Percentiles rank a stretch among this genome's conserved stretches.
Evolutionary conservation across 225 moss, liverwort and hornwort species (phyloP).

Genomic region (Sphagnum tenellum): DNA sequence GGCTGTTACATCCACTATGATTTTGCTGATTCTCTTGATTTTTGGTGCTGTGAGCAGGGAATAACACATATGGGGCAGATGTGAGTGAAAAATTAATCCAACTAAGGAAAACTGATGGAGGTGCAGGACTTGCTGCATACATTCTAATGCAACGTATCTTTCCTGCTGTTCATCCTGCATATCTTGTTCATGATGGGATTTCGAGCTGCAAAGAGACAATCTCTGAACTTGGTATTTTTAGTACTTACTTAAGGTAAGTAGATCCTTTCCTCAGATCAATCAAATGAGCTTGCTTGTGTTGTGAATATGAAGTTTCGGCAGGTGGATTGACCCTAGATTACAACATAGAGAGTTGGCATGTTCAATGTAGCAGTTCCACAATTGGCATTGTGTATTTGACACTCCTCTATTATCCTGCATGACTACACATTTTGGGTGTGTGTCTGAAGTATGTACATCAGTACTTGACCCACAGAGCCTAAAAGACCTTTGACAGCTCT

Average conservation of each 20-base stretch:
- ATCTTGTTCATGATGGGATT: constrained; percentile 59
- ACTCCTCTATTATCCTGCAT: too few relatives aligned
- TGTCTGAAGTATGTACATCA: too few relatives aligned
- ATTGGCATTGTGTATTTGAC: neutral
- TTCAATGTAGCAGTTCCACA: too few relatives aligned
- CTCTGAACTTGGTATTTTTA: constrained; percentile 78
- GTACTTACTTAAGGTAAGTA: constrained; percentile 56
- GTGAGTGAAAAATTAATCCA: constrained; percentile 52
- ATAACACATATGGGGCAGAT: constrained; percentile 82
- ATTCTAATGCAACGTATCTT: constrained; percentile 95
- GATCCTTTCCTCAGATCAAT: neutral
- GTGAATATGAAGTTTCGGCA: too few relatives aligned
- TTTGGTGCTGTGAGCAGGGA: constrained; percentile 27
- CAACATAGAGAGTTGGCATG: too few relatives aligned
- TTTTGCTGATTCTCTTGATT: neutral
- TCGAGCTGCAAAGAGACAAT: constrained; percentile 54
- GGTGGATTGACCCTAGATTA: too few relatives aligned
- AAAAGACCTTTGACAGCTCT: too few relatives aligned
- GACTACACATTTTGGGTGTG: too few relatives aligned
- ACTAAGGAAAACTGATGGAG: constrained; percentile 45
- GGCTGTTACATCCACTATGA: neutral
- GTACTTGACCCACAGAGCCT: too few relatives aligned
- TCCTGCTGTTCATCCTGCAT: constrained; percentile 60
- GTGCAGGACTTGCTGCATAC: constrained; percentile 67
- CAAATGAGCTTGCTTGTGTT: too few relatives aligned